Conservation (phyloP, 257 asterid genomes). For the Paraleonurus japonicus region DNA sequence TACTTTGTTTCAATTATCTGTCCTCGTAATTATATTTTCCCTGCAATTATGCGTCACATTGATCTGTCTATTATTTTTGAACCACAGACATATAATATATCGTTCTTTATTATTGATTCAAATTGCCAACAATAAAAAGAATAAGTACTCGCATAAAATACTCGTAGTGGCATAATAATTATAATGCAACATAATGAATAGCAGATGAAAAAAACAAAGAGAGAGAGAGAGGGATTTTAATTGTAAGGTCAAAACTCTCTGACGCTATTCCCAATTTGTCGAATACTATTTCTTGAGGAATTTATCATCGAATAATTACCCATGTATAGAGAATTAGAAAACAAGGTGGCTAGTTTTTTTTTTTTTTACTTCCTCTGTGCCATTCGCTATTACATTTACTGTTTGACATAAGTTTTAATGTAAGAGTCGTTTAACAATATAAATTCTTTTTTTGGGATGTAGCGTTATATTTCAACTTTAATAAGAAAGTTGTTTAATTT, state of each 20-base stretch:
- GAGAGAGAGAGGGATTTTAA: no score
- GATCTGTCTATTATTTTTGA: not conserved
- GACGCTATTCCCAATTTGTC: constrained; percentile 23
- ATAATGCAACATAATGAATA: not conserved
- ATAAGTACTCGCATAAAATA: constrained; percentile 3
- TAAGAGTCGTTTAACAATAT: no score
- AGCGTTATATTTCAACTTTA: no score
- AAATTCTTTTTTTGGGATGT: no score
- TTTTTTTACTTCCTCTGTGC: no score
- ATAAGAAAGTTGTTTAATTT: no score
- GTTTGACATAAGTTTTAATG: no score
- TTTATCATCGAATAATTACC: not conserved
- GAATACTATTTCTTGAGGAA: constrained; percentile 10
- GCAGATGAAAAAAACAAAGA: no score
- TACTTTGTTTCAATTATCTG: not conserved
- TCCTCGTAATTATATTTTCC: not conserved
- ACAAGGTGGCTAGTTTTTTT: no score
- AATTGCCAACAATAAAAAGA: not conserved
- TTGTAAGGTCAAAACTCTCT: constrained; percentile 22
- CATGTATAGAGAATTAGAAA: constrained; percentile 8
- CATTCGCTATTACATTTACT: no score
- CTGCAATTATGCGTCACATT: not conserved
- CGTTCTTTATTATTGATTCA: no score
- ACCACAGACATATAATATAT: not conserved
- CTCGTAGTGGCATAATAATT: not conserved